These are phyloP conservation scores for Cordia subcordata DNA, from an alignment of 257 asterid genomes.

Conservation along the genomic window DNA sequence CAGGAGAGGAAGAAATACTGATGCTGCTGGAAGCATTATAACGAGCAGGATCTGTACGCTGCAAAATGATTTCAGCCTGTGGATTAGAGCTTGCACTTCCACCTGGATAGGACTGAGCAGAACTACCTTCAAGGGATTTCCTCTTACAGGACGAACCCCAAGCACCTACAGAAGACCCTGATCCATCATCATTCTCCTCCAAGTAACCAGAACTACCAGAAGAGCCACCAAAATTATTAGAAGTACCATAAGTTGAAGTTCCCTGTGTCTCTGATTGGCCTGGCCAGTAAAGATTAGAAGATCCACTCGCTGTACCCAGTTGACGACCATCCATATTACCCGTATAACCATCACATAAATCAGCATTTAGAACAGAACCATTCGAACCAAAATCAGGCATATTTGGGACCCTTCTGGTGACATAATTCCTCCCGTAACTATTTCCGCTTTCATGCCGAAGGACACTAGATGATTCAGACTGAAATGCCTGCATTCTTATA, in stretches of 20 bases:
- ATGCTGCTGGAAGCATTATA: constrained; percentile 38
- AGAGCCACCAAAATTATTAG: constrained; percentile 38
- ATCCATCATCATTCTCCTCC: constrained; percentile 35
- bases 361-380: constrained; percentile 26
- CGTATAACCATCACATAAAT: constrained; percentile 22
- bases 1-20: constrained; percentile 21
- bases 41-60: constrained; percentile 35
- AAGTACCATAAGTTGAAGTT: constrained; percentile 31
- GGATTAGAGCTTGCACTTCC: constrained; percentile 61
- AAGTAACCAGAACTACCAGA: constrained; percentile 37
- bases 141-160: constrained; percentile 88
- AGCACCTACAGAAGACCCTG: constrained; percentile 48
- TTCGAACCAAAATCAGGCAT: constrained; percentile 25
- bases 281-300: constrained; percentile 31
- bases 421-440: constrained; percentile 25
- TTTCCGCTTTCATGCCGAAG: constrained; percentile 17
- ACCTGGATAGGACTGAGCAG: constrained; percentile 52
- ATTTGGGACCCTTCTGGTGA: constrained; percentile 19
- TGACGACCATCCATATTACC: constrained; percentile 24
- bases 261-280: constrained; percentile 34
- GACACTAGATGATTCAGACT: constrained; percentile 37
- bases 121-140: constrained; percentile 73
- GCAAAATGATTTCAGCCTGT: constrained; percentile 33
- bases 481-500: constrained; percentile 40
- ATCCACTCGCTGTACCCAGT: constrained; percentile 20